Base-by-base conservation (phyloP, 2,329 filamentous ascomycete species). In the Nothopassalora personata region DNA sequence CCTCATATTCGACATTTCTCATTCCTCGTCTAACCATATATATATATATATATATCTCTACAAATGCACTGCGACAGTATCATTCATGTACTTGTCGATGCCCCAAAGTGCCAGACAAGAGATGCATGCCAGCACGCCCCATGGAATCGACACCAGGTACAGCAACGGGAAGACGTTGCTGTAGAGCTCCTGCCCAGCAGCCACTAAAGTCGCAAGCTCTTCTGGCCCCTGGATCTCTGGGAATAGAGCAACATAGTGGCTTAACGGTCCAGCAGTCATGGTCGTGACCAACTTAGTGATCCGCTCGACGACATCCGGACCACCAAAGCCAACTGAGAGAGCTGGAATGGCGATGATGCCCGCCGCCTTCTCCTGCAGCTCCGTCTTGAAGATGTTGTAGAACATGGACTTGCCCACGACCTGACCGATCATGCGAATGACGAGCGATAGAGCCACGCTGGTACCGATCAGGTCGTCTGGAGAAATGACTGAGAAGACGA, bases 381-480 rank as follows among this genome's bases (percentile, higher is more conserved):
- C 77, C 47, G 73, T 66, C 49, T 76, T 66, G 59, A 81, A 80
- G 11, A 83, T 74, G 62, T 82, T 81, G 72, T 77, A 86, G 63
- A 74, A 76, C 33, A 76, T 66, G 39, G 51, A 55, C 39, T 67
- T 68, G 43, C 67, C 85, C 59, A 88, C 80, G 15, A 81, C 80
- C 46, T 86, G 85, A 47, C 86, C 86, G 43, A 88, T 79, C 60
- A 87, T 83, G 49, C 86, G 84, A 64, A 89, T 83, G 30, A 84
- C 81, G 48, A 89, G 80, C 0, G 86, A 87, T 15, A 89, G 76
- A 1, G 86, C 84, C 1, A 85, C 82, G 51, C 87, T 80, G 4
- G 86, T 88, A 9, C 84, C 86, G 62, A 89, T 88, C 5, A 88
- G 77, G 58, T 88, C 85, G 66, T 86, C 82, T 0, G 86, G 85